Conservation (phyloP, 179 eudicot species). For the Pouteria campechiana region DNA sequence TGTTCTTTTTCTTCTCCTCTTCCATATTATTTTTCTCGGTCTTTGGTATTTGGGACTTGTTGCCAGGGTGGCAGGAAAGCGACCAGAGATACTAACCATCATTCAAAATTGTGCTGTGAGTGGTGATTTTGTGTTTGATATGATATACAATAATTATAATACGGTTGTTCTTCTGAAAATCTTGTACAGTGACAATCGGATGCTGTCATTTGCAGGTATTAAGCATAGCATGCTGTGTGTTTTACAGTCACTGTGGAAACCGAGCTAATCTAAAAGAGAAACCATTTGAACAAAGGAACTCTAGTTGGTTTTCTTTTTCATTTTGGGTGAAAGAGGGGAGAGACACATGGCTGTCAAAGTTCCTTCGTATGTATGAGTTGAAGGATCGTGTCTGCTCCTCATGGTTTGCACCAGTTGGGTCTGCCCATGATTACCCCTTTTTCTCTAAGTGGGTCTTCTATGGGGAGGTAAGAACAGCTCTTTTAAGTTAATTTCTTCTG, state of each 20-base stretch:
- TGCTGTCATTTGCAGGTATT: slow-evolving; percentile 89
- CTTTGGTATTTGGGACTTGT: slow-evolving; percentile 99
- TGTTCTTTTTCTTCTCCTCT: slow-evolving; percentile 77
- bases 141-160: background rate
- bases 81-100: slow-evolving; percentile 81
- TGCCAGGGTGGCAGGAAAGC: slow-evolving; percentile 88
- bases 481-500: background rate
- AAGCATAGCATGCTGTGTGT: slow-evolving; percentile 96
- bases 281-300: slow-evolving; percentile 39
- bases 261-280: slow-evolving; percentile 62
- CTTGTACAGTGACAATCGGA: too few relatives aligned
- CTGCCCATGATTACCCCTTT: slow-evolving; percentile 95
- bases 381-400: slow-evolving; percentile 91
- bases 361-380: slow-evolving; percentile 71
- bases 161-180: background rate
- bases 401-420: slow-evolving; percentile 99
- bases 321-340: slow-evolving; percentile 74
- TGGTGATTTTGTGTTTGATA: slow-evolving; percentile 2
- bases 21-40: slow-evolving; percentile 77
- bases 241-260: slow-evolving; percentile 98
- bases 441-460: slow-evolving; percentile 98
- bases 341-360: slow-evolving; percentile 67
- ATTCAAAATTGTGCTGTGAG: slow-evolving; percentile 95
- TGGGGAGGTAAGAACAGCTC: slow-evolving; percentile 63
- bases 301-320: slow-evolving; percentile 59